Base-by-base conservation (phyloP, 345 rosid species). In the Litchi chinensis region DNA sequence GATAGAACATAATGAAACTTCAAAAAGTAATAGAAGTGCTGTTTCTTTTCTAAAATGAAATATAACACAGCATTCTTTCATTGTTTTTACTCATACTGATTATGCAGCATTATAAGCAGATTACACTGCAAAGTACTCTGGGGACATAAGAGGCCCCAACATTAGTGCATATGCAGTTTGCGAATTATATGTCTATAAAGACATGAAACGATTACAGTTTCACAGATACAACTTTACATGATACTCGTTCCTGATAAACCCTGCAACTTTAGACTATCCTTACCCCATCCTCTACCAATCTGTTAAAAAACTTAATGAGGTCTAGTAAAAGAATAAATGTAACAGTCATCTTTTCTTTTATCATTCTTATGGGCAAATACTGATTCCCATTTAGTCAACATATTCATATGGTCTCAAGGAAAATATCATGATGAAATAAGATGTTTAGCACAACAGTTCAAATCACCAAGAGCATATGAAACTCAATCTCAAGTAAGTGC, bases 351-450 rank as follows among this genome's bases (percentile, higher is more conserved):
- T 65, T 40, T 32, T 32, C 69, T 37, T 37, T 40, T 32, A 0
- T 5, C 21, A 15, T 32, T 12, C 19, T 65, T 65, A 19, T 11
- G 41, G 57, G 57, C 16, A 26, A 10, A 26, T 26, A 12, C 69
- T 65, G 69, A 28, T 32, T 18, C 5, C 40, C 18, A 32, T 32
- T 71, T 50, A 24, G 24, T 3, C 0, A 13, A 18, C 11, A 54
- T 32, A 71, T 26, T 48, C 21, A 46, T 24, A 28, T 26, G 24
- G 8, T 71, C 43, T 24, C 0, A 26, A 70, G 0, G 74, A 54
- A 70, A 70, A 13, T 26, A 71, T 10, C 8, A 52, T 71, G 74
- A 52, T 16, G 57, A 54, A 52, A 8, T 43, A 71, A 71, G 44
- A 71, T 7, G 24, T 16, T 22, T 50, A 50, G 22, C n/a, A 32